Conservation (phyloP, 106 monocot species). For the Dendrobium catenatum region DNA sequence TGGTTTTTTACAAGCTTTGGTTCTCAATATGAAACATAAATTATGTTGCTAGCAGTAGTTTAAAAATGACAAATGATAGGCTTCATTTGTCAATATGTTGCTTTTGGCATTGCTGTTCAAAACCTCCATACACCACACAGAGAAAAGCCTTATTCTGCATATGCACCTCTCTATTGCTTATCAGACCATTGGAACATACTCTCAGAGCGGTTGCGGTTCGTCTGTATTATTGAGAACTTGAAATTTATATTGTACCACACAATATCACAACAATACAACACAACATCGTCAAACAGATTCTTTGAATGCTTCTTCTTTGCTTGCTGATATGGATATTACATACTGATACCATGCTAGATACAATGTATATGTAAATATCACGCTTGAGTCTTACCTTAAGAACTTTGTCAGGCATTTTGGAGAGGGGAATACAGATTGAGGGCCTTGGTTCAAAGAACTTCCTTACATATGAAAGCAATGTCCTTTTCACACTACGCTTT, state of each 20-base stretch:
- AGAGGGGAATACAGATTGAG: conserved; percentile 82
- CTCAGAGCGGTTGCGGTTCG: neutral
- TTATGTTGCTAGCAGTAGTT: too few relatives aligned
- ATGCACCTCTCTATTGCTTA: neutral
- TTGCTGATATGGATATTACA: neutral
- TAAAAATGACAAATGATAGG: too few relatives aligned
- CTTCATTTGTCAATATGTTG: neutral
- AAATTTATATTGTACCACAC: neutral
- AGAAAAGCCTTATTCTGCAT: neutral
- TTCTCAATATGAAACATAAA: too few relatives aligned
- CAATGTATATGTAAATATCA: neutral
- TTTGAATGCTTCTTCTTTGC: neutral
- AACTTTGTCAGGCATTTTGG: conserved; percentile 65
- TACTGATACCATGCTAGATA: neutral
- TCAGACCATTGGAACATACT: neutral
- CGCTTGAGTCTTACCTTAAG: neutral
- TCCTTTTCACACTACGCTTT: conserved; percentile 96
- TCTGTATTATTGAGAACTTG: neutral
- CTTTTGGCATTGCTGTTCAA: neutral
- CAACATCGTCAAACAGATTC: neutral
- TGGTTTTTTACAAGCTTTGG: too few relatives aligned
- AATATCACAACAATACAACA: neutral
- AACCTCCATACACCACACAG: neutral
- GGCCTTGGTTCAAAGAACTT: conserved; percentile 89
- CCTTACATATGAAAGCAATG: conserved; percentile 96